phyloP scores from a whole-genome alignment of 2,329 filamentous ascomycete species.

The Metarhizium anisopliae region DNA sequence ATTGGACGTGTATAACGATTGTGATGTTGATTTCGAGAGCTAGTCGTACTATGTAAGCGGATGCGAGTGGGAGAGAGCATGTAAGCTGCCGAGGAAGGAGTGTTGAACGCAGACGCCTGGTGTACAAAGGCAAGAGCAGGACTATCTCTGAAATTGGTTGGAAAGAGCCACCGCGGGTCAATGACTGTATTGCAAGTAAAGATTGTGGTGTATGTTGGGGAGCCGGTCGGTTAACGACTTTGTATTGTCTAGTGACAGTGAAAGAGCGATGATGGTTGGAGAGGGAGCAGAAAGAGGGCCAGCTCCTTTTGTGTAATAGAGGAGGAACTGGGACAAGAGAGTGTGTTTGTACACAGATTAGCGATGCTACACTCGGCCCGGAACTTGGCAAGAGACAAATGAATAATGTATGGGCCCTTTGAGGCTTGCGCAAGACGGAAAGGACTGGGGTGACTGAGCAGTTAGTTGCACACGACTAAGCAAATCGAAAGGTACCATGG shows the following conservation, averaged over 20 bases:
- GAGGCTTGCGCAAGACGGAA: conserved; percentile 5
- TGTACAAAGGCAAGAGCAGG: background rate
- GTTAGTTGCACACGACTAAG: conserved; percentile 3
- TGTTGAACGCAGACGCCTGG: background rate
- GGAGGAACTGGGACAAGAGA: background rate
- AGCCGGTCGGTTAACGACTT: background rate
- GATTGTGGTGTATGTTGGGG: background rate
- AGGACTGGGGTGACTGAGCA: conserved; percentile 2
- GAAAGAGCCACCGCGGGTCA: background rate
- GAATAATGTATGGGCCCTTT: conserved; percentile 2
- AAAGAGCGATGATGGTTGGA: background rate
- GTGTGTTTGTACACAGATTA: background rate
- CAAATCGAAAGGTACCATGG: conserved; percentile 3
- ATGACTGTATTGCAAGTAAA: background rate
- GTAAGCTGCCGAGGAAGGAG: background rate
- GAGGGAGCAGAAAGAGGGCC: conserved; percentile 2
- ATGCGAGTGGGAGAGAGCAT: background rate
- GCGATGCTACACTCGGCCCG: background rate
- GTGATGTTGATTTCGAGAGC: background rate
- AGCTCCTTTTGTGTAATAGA: conserved; percentile 3
- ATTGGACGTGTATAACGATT: background rate
- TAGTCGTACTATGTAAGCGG: background rate
- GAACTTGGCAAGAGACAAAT: conserved; percentile 5
- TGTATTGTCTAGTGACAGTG: background rate
- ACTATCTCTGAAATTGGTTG: background rate